Base-by-base conservation (phyloP, 179 eudicot genomes). In the Nepenthes alata region DNA sequence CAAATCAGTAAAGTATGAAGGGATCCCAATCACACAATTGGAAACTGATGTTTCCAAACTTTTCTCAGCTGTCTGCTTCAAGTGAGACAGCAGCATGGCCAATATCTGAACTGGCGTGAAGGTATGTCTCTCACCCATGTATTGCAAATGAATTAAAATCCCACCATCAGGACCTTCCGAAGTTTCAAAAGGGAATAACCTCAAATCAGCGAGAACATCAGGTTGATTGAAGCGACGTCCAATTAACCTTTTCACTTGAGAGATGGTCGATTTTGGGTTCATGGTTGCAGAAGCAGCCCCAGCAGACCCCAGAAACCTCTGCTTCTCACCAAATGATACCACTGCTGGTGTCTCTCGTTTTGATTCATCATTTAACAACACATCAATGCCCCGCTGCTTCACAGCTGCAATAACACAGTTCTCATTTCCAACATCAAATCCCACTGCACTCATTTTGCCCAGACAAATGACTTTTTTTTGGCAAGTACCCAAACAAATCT, bases 381-480 rank as follows among this genome's bases (percentile, higher is more conserved):
- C 95, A 68, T 93, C 97, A 11, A 93, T 77, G n/a, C 97, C 94
- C 15, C 87, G 61, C 49, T 90, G 85, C 79, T 77, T 90, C 48
- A 83, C 97, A 9, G 72, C 82, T 5, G 80, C 95, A 55, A 94
- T 79, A 0, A 94, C 99, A 66, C 94, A 85, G 77, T 87, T 90
- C 72, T 89, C 95, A 58, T 94, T 94, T 34, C 99, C 99, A 62
- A 87, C 81, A 61, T 94, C 97, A 65, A 90, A 82, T 37, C 97
- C 99, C 41, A 94, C 11, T 57, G 81, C 96, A 74, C 96, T 90
- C 97, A 90, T 87, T 62, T 76, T 67, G n/a, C 63, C 61, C 49
- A 44, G 41, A 15, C 5, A 41, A 25, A 25, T 25, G 25, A 25
- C 1, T 25, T 25, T 25, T 16, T 25, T 25, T 25, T 25, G 1